Conservation (phyloP, 257 asterid genomes). For the Perilla frutescens region DNA sequence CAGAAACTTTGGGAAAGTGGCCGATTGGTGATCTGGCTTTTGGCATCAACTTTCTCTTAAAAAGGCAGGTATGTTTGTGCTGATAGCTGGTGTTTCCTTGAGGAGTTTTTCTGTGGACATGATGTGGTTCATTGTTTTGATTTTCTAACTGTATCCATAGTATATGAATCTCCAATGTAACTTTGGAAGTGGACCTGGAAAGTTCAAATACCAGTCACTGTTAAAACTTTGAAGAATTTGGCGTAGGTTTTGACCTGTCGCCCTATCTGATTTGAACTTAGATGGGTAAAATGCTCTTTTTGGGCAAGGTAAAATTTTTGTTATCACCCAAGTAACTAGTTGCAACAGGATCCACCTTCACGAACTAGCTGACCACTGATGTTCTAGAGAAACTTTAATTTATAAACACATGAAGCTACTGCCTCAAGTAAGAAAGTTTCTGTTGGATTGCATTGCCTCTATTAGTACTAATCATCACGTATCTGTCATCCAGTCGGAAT, state of each 20-base stretch:
- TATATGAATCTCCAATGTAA: conserved; percentile 2
- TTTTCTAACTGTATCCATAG: background rate
- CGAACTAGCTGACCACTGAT: background rate
- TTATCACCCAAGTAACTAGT: background rate
- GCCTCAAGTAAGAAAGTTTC: background rate
- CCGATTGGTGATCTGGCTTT: conserved; percentile 99
- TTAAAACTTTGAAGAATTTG: background rate
- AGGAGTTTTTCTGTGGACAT: background rate
- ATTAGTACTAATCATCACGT: background rate
- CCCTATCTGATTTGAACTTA: background rate
- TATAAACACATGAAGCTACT: background rate
- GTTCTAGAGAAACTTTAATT: background rate
- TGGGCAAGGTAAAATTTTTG: background rate
- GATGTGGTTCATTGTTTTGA: background rate
- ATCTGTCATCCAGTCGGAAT: background rate
- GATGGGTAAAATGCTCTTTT: conserved; percentile 1
- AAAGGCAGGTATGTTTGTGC: conserved; percentile 78
- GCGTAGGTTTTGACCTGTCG: background rate
- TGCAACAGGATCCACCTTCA: background rate
- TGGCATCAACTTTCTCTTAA: conserved; percentile 92
- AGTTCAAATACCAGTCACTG: background rate
- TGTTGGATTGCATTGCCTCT: background rate
- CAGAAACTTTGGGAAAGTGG: conserved; percentile 99
- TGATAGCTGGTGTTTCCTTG: conserved; percentile 13
- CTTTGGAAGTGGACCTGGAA: background rate